Percentiles rank a stretch among this genome's conserved stretches.
Evolutionary conservation across 2,329 filamentous ascomycete genomes (phyloP).

Genomic region (Parascedosporium putredinis): DNA sequence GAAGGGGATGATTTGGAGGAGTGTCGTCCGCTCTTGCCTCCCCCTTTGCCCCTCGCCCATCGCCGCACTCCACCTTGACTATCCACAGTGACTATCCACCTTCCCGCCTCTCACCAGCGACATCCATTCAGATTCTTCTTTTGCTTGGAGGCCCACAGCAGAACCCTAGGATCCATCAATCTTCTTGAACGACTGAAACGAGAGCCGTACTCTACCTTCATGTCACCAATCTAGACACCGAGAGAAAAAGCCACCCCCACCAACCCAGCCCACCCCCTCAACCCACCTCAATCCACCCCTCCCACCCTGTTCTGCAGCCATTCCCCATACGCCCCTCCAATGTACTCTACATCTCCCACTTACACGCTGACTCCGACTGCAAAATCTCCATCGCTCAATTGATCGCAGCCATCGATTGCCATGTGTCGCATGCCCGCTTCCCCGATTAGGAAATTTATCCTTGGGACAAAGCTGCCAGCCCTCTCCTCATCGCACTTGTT

Average conservation of each 20-base stretch:
- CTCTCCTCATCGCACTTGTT: neutral
- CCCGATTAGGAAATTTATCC: neutral
- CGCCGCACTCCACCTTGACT: neutral
- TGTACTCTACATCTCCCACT: neutral
- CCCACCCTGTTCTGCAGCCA: neutral
- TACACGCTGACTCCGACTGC: neutral
- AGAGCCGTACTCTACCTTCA: no score
- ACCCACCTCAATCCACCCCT: neutral
- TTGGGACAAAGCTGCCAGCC: neutral
- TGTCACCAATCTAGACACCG: no score
- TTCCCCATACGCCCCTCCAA: neutral
- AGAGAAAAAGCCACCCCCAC: neutral
- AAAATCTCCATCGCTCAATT: neutral
- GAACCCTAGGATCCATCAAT: conserved; percentile 1
- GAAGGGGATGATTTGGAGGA: no score
- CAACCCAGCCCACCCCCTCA: neutral
- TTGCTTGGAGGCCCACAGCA: no score
- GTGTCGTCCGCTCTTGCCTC: neutral
- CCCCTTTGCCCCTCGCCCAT: neutral
- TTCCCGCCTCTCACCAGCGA: neutral
- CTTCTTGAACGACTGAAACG: no score
- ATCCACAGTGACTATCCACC: no score
- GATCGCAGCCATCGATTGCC: neutral
- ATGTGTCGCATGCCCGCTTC: neutral
- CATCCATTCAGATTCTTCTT: no score